Evolutionary conservation across 177 flowering plant genomes (phyloP), one percentile per base, ranked within the genome.

Genomic region (Vitis hybrid): DNA sequence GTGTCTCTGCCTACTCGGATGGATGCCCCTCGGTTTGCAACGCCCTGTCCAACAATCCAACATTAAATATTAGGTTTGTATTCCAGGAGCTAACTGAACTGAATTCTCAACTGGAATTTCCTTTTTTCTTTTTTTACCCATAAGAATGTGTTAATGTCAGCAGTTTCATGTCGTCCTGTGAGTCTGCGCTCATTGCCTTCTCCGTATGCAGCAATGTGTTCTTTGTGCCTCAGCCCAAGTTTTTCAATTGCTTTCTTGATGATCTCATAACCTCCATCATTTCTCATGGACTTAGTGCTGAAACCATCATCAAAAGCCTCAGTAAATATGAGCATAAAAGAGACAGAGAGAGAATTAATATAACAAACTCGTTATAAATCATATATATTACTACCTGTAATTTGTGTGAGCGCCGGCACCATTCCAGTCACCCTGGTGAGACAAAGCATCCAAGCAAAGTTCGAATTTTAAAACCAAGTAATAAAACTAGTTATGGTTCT

Each of bases 151-250:
- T 87, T 82, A 71, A 91, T 91, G 69, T 88, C 84, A 24, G 94
- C 97, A 2, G 94, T 91, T 71, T 86, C 97, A 68, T 90, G 97
- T 2, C 65, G 65, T 5, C 97, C 97, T n/a, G 97, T 91, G 78
- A 91, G 89, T 49, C 97, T 92, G 1, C 97, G 88, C 69, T 91
- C 97, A 18, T 91, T 91, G 71, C 97, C 97, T 79, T 90, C 95
- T 1, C 97, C 97, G 72, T 90, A 91, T 2, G 97, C 97, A 58
- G 94, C 87, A 80, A 91, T 91, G 82, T 92, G 97, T 63, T 92
- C 95, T 52, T 86, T 87, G 89, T 92, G 97, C 81, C 73, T 86
- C 62, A 71, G 44, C 1, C 84, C 83, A 22, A 92, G 87, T 75
- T 92, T 92, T 2, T 85, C 89, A 66, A 92, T 92, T 2, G 97